Evolutionary conservation across 1,284 basidiomycete genomes (phyloP), one percentile per base, ranked within the genome.

Genomic region (Mycosarcoma mackinlayi): DNA sequence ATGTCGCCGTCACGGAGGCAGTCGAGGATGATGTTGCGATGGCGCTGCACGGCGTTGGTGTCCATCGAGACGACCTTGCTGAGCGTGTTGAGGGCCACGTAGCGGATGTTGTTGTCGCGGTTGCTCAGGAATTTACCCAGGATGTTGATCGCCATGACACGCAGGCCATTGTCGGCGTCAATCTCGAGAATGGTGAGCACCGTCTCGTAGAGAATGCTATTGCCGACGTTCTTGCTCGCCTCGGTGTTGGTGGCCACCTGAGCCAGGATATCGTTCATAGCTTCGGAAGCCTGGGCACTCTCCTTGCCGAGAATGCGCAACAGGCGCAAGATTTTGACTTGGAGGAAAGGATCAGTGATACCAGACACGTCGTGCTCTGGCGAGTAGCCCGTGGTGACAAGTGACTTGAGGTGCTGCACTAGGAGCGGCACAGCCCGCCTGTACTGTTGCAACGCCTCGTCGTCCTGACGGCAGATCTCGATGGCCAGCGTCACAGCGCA

Each of bases 111-210:
- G 85, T 99, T 99, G 84, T 99, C 96, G 28, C 93, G 88, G 84
- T 99, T 98, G 80, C 92, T 91, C 77, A 99, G 86, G 86, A 98
- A 99, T 84, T 98, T 98, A 64, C 96, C 96, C 39, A 99, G 87
- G 60, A 98, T 98, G 83, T 99, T 99, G 85, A 99, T 99, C 0
- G 96, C 96, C 96, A 99, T 98, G 51, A 98, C 95, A 6, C 96
- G 89, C 35, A 98, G 85, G 21, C 94, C 93, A 57, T 89, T 91
- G 83, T 99, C 96, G 8, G 96, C 95, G 80, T 98, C 94, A 65
- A 98, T 98, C 76, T 98, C 95, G 45, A 99, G 87, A n/a, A 98
- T 92, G 7, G 94, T 94, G 68, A 98, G 86, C 3, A 98, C 96
- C 0, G 95, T 95, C 85, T 99, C 96, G 83, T 99, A 99, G 31